Evolutionary conservation across 768 basidiomycete species (phyloP), one percentile per base, ranked within the genome.

Genomic region (Suillus lakei): DNA sequence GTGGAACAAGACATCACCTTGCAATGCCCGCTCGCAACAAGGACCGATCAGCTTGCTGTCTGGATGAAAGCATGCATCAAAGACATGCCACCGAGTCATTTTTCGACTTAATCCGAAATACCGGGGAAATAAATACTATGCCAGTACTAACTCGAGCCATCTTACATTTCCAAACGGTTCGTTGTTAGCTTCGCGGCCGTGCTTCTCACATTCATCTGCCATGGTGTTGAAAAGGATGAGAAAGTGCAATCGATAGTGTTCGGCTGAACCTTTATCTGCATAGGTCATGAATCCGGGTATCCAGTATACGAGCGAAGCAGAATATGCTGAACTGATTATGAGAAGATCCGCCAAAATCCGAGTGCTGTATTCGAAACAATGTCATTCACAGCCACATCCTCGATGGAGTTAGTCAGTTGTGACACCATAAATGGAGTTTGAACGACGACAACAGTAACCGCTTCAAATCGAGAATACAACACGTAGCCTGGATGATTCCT

Each of bases 351-450:
- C 73, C 77, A 81, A 63, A 67, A 81, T 18, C 75, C 74, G 68
- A 80, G 79, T 9, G 78, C 77, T 1, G 74, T 79, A 70, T 80
- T 77, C 23, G 73, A 76, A 32, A 80, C 73, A 26, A 76, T 59
- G 0, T 79, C 79, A 68, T 80, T 79, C 12, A 43, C 39, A 16
- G 39, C 51, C 36, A 63, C 66, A 13, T 12, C 26, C 10, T 34
- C 32, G 13, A 64, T 54, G 51, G 46, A 26, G 32, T 67, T 70
- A 39, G 79, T 74, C 12, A 79, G 66, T 39, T 72, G 68, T 0
- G 71, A 71, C 0, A 64, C 60, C 79, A 80, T 79, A 41, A 76
- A 74, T 0, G 41, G 26, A 3, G 74, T 70, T 55, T 79, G 78
- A 5, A 76, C 34, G 4, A 68, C 71, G 5, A 79, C 72, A 0